Evolutionary conservation across 768 basidiomycete species (phyloP), one percentile per base, ranked within the genome.

Genomic region (Russula dissimulans): DNA sequence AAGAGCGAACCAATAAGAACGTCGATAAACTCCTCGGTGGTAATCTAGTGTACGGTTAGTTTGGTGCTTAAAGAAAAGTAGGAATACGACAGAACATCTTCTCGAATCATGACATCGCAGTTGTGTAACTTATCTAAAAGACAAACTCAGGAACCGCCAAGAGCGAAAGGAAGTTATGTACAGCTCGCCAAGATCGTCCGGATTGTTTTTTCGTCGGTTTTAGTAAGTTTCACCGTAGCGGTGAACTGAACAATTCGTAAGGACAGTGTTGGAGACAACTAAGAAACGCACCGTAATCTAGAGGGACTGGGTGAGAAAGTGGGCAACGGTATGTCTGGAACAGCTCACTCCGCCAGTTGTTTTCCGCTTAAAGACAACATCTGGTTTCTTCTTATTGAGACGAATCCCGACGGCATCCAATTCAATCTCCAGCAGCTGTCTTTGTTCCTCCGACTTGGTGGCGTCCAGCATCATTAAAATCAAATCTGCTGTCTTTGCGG

Each of bases 21-120:
- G 70, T 99, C 97, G 64, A 99, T 95, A 69, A 99, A 97, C 70
- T 98, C 92, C 70, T 97, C 95, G 4, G 87, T 89, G 8, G 91
- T 89, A 59, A 97, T 94, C 94, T 95, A 52, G 52, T 55, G 61
- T 59, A 47, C 42, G 6, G 41, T 61, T 18, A 59, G 44, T 32
- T 61, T 39, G 53, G 41, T 52, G 47, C 34, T n/a, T 38, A 51
- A 62, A 56, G 46, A 17, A 48, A 34, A 55, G 54, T 26, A 43
- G 34, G 72, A 79, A 32, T 3, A 56, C 66, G 36, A 59, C 61
- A 9, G 67, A 26, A 97, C 94, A 74, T 99, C 95, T 78, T 99
- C 95, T 69, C 97, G 81, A 67, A 99, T 92, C 93, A 98, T 95
- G 9, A 98, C 87, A 73, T 99, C 95, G 69, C 93, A 95, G 68